Percentiles rank a stretch among this genome's conserved stretches.
Conservation (phyloP, 2,329 filamentous ascomycete species). For the Fusarium sublunatum region DNA sequence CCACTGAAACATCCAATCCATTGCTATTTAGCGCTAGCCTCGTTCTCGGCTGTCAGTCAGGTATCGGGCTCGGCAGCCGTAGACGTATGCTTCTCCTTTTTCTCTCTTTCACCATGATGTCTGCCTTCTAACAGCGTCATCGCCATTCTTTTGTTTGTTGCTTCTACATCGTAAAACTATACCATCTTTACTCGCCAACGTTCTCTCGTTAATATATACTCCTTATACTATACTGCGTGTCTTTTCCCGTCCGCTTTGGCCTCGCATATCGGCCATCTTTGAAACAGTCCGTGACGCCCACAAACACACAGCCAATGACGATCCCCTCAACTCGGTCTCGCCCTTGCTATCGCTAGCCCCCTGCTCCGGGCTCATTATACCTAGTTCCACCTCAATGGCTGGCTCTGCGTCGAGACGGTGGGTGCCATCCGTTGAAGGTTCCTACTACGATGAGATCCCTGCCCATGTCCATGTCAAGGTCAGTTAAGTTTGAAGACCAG, state of each 20-base stretch:
- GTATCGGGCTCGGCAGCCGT: conserved; percentile 11
- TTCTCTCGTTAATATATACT: too few species aligned
- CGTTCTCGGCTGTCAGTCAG: neutral
- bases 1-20: conserved; percentile 43
- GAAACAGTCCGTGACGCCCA: conserved; percentile 30
- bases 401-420: conserved; percentile 30
- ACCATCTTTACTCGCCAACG: neutral
- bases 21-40: conserved; percentile 26
- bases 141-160: too few species aligned
- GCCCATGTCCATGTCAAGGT: conserved; percentile 28
- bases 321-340: conserved; percentile 19
- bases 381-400: conserved; percentile 34
- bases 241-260: conserved; percentile 6
- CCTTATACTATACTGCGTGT: neutral
- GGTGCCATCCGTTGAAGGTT: conserved; percentile 25
- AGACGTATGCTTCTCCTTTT: conserved; percentile 16
- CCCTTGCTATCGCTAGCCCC: conserved; percentile 16
- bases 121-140: neutral
- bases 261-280: conserved; percentile 23
- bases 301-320: conserved; percentile 38
- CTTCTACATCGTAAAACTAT: neutral
- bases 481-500: neutral
- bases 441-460: conserved; percentile 37
- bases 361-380: conserved; percentile 30
- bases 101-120: conserved; percentile 1